These are phyloP conservation scores for Beauveria sp. DNA, from an alignment of 2,329 filamentous ascomycete species.

Conservation along the genomic window DNA sequence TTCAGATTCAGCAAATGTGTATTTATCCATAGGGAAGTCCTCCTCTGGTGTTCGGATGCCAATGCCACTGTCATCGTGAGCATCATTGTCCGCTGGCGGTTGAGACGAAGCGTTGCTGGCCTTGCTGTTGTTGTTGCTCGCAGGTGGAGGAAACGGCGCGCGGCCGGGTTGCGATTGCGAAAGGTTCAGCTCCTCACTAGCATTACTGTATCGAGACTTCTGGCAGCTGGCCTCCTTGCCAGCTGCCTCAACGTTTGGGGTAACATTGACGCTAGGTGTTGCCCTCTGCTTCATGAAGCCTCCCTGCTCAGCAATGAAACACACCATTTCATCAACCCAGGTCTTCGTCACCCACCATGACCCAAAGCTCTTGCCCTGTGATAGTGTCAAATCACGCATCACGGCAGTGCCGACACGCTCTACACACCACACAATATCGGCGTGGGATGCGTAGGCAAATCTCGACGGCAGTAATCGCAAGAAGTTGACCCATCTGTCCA, in stretches of 20 bases:
- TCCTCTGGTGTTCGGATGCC: constrained; percentile 62
- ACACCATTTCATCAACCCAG: constrained; percentile 90
- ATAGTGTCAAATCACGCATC: constrained; percentile 73
- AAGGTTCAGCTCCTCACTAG: constrained; percentile 38
- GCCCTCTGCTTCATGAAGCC: constrained; percentile 67
- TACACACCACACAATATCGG: constrained; percentile 69
- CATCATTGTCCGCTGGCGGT: constrained; percentile 34
- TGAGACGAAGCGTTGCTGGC: constrained; percentile 10
- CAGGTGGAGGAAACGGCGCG: constrained; percentile 42
- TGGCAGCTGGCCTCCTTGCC: constrained; percentile 29
- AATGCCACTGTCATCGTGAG: constrained; percentile 67
- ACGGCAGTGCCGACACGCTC: constrained; percentile 69
- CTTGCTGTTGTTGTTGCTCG: constrained; percentile 26
- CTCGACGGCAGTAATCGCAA: constrained; percentile 58
- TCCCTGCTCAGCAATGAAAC: constrained; percentile 82
- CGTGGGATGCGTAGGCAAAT: constrained; percentile 66
- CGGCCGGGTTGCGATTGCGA: constrained; percentile 40
- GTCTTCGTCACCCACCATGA: constrained; percentile 94
- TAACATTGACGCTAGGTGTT: constrained; percentile 23
- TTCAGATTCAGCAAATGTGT: constrained; percentile 34
- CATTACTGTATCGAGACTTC: constrained; percentile 34
- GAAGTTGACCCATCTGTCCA: constrained; percentile 73
- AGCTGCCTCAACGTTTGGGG: constrained; percentile 26
- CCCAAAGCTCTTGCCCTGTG: constrained; percentile 73
- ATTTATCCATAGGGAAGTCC: constrained; percentile 55